Conservation (phyloP, 257 asterid genomes). For the Jaltomata sinuosa region DNA sequence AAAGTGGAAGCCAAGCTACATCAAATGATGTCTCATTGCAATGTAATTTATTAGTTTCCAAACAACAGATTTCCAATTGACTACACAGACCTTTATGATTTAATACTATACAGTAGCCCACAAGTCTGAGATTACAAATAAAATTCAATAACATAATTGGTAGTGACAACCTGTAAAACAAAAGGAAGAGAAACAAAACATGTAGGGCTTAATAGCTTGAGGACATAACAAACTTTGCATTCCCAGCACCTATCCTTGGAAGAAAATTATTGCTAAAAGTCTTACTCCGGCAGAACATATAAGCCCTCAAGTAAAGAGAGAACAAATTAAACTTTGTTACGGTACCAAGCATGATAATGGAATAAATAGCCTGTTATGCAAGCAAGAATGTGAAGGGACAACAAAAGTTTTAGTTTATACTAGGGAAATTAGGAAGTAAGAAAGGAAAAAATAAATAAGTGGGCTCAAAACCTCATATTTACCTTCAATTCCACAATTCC, state of each 20-base stretch:
- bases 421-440: neutral
- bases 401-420: neutral
- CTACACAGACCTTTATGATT: neutral
- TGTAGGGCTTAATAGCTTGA: neutral
- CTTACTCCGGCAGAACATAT: neutral
- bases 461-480: slow-evolving; percentile 3
- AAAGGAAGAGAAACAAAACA: neutral
- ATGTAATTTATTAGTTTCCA: neutral
- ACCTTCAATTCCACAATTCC: slow-evolving; percentile 99
- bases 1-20: neutral
- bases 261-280: neutral
- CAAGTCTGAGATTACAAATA: neutral
- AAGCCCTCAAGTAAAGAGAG: neutral
- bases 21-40: neutral
- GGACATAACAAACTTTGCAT: neutral
- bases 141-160: neutral
- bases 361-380: neutral
- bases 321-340: neutral
- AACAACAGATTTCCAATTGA: neutral
- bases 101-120: neutral
- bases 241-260: neutral
- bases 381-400: neutral
- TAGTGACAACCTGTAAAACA: neutral
- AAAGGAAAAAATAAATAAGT: neutral
- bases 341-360: neutral